phyloP scores from a whole-genome alignment of 1,139 yeast genomes.

The Sugiyamaella neomexicana region DNA sequence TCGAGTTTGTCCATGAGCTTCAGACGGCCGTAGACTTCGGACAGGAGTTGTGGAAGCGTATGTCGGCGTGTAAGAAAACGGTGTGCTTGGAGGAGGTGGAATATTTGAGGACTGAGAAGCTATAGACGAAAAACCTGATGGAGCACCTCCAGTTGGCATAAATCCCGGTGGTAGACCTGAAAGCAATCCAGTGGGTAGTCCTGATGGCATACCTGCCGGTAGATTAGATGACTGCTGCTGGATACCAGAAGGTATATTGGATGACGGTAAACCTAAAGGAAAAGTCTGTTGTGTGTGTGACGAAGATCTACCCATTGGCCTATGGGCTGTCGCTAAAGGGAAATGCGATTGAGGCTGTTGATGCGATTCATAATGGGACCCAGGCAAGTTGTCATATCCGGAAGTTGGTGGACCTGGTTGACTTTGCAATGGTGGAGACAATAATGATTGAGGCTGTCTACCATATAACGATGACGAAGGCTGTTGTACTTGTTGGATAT shows the following conservation, averaged over 20 bases:
- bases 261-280: neutral
- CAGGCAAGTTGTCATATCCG: neutral
- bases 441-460: neutral
- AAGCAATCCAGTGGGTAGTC: neutral
- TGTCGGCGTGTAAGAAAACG: conserved; percentile 30
- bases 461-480: neutral
- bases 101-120: conserved; percentile 1
- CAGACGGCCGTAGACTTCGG: conserved; percentile 18
- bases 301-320: neutral
- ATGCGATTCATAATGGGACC: conserved; percentile 8
- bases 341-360: conserved; percentile 8
- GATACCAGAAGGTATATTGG: too few species aligned
- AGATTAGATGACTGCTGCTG: neutral
- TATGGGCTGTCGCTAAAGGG: conserved; percentile 3
- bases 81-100: conserved; percentile 17
- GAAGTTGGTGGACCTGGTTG: conserved; percentile 2
- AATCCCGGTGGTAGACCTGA: conserved; percentile 1
- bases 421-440: conserved; percentile 4
- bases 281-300: conserved; percentile 1
- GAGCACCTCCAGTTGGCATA: neutral
- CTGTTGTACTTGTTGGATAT: conserved; percentile 15
- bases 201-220: conserved; percentile 3
- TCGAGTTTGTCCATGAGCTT: conserved; percentile 21
- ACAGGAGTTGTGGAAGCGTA: conserved; percentile 30
- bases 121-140: conserved; percentile 4